Conservation (phyloP, 441 rosid genomes). For the Pelargonium fulgidum region DNA sequence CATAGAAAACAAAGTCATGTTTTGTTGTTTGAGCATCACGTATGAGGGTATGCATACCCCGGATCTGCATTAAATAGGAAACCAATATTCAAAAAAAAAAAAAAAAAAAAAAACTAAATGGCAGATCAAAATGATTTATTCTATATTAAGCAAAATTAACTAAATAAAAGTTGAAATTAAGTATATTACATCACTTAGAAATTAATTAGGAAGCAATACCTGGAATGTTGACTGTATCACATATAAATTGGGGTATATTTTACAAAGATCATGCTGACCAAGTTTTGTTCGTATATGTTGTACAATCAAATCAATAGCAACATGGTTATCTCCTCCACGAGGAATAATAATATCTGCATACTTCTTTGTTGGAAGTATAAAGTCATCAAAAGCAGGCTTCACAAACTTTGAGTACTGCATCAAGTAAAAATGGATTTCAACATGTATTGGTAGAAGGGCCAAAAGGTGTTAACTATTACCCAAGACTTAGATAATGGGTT, state of each 20-base stretch:
- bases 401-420: constrained; percentile 97
- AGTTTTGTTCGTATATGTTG: constrained; percentile 95
- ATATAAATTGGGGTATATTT: constrained; percentile 87
- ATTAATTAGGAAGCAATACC: constrained; percentile 39
- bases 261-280: constrained; percentile 96
- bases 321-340: constrained; percentile 98
- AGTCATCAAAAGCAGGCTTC: constrained; percentile 97
- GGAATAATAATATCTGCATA: constrained; percentile 97
- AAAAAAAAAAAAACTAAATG: no score
- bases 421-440: constrained; percentile 20
- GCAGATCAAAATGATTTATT: not conserved
- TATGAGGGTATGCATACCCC: constrained; percentile 98
- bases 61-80: constrained; percentile 51
- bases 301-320: constrained; percentile 91
- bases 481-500: not conserved
- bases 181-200: not conserved
- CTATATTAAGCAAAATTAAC: not conserved
- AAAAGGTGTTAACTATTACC: not conserved
- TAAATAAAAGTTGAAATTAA: no score
- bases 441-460: constrained; percentile 8
- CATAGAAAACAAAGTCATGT: constrained; percentile 91
- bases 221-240: constrained; percentile 96
- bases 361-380: constrained; percentile 93
- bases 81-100: constrained; percentile 12
- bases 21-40: constrained; percentile 91